A percentile compares a stretch with the other conserved stretches of the same genome.
phyloP scores from a whole-genome alignment of 257 asterid genomes.

The Petunia axillaris region DNA sequence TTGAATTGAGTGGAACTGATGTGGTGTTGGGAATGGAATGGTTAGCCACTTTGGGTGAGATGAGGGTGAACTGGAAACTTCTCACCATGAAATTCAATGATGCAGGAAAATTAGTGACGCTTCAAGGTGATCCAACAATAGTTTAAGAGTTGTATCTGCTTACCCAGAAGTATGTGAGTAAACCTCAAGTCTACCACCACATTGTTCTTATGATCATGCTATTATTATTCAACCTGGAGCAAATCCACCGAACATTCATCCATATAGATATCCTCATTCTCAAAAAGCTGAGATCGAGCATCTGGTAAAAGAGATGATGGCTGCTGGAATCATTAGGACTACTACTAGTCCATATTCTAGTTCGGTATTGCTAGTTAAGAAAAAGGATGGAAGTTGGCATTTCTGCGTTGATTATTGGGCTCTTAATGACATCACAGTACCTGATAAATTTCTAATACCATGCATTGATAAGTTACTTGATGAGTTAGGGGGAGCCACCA shows the following conservation, averaged over 20 bases:
- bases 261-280: background rate
- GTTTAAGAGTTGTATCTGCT: background rate
- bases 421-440: background rate
- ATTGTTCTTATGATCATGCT: background rate
- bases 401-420: background rate
- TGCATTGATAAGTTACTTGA: background rate
- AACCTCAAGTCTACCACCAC: background rate
- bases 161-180: background rate
- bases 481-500: background rate
- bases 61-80: background rate
- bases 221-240: background rate
- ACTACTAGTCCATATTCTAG: background rate
- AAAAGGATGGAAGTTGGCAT: background rate
- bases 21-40: background rate
- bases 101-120: background rate
- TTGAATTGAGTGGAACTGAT: background rate
- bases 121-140: background rate
- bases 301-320: background rate
- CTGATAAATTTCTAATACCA: background rate
- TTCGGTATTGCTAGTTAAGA: background rate
- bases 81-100: background rate
- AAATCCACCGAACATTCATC: background rate
- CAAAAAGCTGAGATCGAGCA: background rate
- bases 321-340: background rate
- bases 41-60: background rate